phyloP scores from a whole-genome alignment of 306 rosid genomes.

The Prunus campanulata region DNA sequence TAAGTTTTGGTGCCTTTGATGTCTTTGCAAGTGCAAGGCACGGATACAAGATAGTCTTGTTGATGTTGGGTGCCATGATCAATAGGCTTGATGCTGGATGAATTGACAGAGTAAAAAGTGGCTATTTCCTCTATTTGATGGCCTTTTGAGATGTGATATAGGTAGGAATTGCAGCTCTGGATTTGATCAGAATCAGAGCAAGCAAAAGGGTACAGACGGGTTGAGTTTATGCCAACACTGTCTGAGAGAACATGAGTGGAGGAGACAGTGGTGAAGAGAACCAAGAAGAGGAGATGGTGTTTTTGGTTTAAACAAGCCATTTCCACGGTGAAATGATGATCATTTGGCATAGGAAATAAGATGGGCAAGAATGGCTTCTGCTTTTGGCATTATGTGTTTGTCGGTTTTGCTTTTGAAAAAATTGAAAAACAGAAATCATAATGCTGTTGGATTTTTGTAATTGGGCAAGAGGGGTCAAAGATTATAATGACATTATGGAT shows the following conservation, averaged over 20 bases:
- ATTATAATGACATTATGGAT: too few relatives aligned
- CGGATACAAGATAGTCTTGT: constrained; percentile 21
- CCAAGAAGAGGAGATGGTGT: neutral
- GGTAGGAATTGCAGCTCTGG: constrained; percentile 8
- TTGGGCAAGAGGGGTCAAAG: too few relatives aligned
- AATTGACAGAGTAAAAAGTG: neutral
- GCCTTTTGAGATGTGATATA: constrained; percentile 14
- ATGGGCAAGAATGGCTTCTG: neutral
- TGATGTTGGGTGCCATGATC: neutral
- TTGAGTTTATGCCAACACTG: neutral
- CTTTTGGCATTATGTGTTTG: constrained; percentile 11
- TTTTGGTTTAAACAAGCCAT: neutral
- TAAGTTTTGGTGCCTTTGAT: neutral
- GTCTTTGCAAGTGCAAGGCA: constrained; percentile 12
- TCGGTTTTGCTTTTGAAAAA: neutral
- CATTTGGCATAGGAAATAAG: neutral
- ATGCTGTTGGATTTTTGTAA: too few relatives aligned
- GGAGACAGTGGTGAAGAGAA: neutral
- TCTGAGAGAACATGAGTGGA: neutral
- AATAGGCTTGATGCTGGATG: neutral
- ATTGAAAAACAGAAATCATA: too few relatives aligned
- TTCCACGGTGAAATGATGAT: neutral
- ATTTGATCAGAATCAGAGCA: constrained; percentile 7
- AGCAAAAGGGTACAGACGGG: neutral
- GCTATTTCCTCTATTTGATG: neutral